These are phyloP conservation scores for Teratosphaeria zuluensis DNA, from an alignment of 2,329 filamentous ascomycete species.

Conservation along the genomic window DNA sequence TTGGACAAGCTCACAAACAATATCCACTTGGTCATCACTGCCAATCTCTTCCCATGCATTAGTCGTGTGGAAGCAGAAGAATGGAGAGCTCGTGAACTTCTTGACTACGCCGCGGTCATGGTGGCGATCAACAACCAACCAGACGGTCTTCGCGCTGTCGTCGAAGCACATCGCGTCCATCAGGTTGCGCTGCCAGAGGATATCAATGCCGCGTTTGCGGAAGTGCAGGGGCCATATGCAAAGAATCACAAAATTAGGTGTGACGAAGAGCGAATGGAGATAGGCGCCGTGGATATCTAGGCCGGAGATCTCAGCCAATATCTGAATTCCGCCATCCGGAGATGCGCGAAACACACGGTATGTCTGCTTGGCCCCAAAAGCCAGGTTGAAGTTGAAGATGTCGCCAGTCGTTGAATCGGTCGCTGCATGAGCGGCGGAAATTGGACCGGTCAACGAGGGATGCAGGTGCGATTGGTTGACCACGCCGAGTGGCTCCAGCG, in stretches of 20 bases:
- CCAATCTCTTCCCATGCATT: constrained; percentile 62
- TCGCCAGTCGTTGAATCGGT: constrained; percentile 65
- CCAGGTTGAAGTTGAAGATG: constrained; percentile 73
- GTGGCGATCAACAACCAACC: constrained; percentile 65
- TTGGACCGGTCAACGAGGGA: constrained; percentile 54
- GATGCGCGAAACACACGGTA: constrained; percentile 56
- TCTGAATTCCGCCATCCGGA: constrained; percentile 49
- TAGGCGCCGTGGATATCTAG: constrained; percentile 51
- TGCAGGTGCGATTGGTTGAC: constrained; percentile 54
- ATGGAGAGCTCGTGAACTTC: constrained; percentile 55
- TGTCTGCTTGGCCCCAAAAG: constrained; percentile 44
- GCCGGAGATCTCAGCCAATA: constrained; percentile 51
- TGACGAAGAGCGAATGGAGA: constrained; percentile 74
- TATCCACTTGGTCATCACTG: constrained; percentile 32
- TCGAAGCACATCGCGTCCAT: constrained; percentile 61
- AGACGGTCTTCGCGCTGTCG: constrained; percentile 46
- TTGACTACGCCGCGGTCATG: constrained; percentile 47
- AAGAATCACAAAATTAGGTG: constrained; percentile 59
- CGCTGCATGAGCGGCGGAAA: constrained; percentile 63
- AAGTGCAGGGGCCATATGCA: constrained; percentile 62
- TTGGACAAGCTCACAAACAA: constrained; percentile 56
- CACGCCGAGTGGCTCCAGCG: constrained; percentile 62
- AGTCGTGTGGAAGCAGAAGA: constrained; percentile 71
- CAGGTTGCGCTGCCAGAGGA: constrained; percentile 58
- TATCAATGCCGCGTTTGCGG: constrained; percentile 46